Evolutionary conservation across 441 rosid species (phyloP).

Genomic region (Gossypium davidsonii): DNA sequence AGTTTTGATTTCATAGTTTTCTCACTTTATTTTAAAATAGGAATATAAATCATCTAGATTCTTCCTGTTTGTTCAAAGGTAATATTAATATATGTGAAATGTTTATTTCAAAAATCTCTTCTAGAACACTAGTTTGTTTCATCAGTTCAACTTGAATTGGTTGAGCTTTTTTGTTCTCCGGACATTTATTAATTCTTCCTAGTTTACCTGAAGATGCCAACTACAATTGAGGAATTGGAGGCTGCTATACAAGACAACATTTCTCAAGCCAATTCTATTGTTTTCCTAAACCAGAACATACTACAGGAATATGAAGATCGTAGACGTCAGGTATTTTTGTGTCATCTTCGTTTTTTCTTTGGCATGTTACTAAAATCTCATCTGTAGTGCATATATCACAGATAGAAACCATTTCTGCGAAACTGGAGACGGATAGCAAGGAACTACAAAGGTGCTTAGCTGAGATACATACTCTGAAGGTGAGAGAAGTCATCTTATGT

Average conservation of each 20-base stretch:
- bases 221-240: conserved; percentile 83
- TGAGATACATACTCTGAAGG: conserved; percentile 73
- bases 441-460: conserved; percentile 47
- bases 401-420: conserved; percentile 48
- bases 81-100: background rate
- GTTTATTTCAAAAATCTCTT: background rate
- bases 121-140: background rate
- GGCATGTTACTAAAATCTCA: conserved; percentile 5
- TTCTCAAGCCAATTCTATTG: conserved; percentile 83
- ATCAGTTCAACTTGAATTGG: background rate
- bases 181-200: background rate
- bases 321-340: conserved; percentile 44
- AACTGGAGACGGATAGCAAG: conserved; percentile 63
- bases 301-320: conserved; percentile 81
- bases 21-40: background rate
- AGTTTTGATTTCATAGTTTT: background rate
- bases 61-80: background rate
- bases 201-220: conserved; percentile 59
- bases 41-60: background rate
- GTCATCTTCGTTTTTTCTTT: conserved; percentile 4
- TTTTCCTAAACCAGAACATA: conserved; percentile 72
- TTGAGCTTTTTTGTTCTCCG: background rate
- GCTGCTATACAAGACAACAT: conserved; percentile 81
- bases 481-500: conserved; percentile 22
- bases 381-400: conserved; percentile 23